Evolutionary conservation across 2,329 filamentous ascomycete species (phyloP).

Genomic region (Colletotrichum truncatum): DNA sequence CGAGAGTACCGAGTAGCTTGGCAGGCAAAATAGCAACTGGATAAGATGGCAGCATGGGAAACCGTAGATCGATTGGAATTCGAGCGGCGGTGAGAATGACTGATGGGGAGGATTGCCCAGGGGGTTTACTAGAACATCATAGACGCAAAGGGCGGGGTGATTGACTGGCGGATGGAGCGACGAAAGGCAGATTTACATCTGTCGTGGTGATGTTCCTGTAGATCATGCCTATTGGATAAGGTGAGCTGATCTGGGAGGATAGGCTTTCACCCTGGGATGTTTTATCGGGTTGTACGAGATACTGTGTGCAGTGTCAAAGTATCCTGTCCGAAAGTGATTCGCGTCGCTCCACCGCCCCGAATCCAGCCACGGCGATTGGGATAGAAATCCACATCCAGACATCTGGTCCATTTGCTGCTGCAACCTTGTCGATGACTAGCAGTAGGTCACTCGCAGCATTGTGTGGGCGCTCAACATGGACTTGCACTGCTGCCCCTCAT

Average conservation of each 20-base stretch:
- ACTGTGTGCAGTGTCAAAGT: background rate
- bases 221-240: background rate
- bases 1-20: constrained; percentile 7
- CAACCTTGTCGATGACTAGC: constrained; percentile 11
- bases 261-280: constrained; percentile 10
- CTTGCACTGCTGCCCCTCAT: constrained; percentile 7
- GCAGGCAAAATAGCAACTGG: too few species aligned
- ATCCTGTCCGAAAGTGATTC: background rate
- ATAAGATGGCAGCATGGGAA: background rate
- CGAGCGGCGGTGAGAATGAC: background rate
- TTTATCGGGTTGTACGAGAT: background rate
- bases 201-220: constrained; percentile 2
- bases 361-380: constrained; percentile 1
- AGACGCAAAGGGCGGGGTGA: too few species aligned
- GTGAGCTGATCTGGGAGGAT: background rate
- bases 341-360: background rate
- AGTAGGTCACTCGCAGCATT: constrained; percentile 16
- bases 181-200: too few species aligned
- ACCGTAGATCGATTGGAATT: background rate
- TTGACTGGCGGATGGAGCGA: background rate
- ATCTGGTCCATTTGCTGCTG: background rate
- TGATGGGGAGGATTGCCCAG: too few species aligned
- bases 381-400: constrained; percentile 3
- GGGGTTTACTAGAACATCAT: too few species aligned
- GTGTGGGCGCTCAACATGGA: background rate